Evolutionary conservation across 2,329 filamentous ascomycete genomes (phyloP).

Genomic region (Trichoderma hamatum): DNA sequence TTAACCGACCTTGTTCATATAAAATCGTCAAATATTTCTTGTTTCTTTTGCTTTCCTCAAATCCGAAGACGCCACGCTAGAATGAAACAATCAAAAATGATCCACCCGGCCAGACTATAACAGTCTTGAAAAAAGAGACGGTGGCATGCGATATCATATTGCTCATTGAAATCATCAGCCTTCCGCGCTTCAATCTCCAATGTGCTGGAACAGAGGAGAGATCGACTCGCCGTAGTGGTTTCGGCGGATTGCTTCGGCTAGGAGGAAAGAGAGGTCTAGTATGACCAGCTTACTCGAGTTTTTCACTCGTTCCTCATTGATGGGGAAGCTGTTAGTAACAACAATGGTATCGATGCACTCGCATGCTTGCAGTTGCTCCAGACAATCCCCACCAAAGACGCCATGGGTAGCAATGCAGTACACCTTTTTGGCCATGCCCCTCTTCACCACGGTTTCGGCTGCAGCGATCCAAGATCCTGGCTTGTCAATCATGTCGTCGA

Average conservation of each 20-base stretch:
- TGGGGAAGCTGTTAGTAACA: slow-evolving; percentile 96
- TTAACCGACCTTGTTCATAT: slow-evolving; percentile 33
- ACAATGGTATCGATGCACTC: slow-evolving; percentile 92
- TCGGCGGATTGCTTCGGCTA: slow-evolving; percentile 89
- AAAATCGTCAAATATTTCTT: neutral
- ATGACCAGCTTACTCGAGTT: slow-evolving; percentile 82
- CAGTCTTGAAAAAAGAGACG: neutral
- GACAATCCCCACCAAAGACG: slow-evolving; percentile 85
- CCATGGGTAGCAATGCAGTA: slow-evolving; percentile 98
- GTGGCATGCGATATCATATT: slow-evolving; percentile 8
- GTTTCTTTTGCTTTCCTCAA: slow-evolving; percentile 11
- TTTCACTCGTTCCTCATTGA: slow-evolving; percentile 71
- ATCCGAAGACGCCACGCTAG: slow-evolving; percentile 44
- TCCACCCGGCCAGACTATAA: slow-evolving; percentile 19
- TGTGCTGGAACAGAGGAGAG: slow-evolving; percentile 69
- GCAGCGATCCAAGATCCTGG: slow-evolving; percentile 95
- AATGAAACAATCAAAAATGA: slow-evolving; percentile 29
- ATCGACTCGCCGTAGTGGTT: slow-evolving; percentile 96
- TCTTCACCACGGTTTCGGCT: slow-evolving; percentile 93
- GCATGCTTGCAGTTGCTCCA: slow-evolving; percentile 88
- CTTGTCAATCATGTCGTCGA: slow-evolving; percentile 99
- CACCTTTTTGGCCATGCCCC: slow-evolving; percentile 86
- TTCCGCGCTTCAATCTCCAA: slow-evolving; percentile 50
- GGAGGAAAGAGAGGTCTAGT: slow-evolving; percentile 82
- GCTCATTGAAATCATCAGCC: neutral